These are phyloP conservation scores for Hirsutella thompsonii DNA, from an alignment of 2,329 filamentous ascomycete genomes.

Conservation along the genomic window DNA sequence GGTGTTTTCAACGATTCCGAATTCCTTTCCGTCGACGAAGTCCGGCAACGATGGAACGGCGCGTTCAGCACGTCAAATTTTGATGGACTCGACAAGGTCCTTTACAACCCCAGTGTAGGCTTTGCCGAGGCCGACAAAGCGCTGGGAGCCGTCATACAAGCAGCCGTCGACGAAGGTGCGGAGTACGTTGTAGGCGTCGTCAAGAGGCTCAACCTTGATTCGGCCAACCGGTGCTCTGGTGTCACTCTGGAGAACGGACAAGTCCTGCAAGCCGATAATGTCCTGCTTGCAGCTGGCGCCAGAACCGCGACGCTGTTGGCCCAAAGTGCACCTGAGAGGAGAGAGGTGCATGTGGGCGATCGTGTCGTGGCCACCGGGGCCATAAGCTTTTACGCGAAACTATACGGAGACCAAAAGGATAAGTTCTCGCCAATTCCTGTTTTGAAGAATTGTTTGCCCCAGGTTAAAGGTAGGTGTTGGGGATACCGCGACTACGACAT, in stretches of 20 bases:
- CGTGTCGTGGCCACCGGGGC: constrained; percentile 44
- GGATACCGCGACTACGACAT: too few relatives aligned
- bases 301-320: constrained; percentile 42
- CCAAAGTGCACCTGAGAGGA: constrained; percentile 32
- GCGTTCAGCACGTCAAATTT: constrained; percentile 45
- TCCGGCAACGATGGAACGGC: constrained; percentile 40
- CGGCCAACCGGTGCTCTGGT: constrained; percentile 31
- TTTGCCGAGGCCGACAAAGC: constrained; percentile 47
- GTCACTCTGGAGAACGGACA: constrained; percentile 33
- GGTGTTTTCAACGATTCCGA: constrained; percentile 25
- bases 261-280: constrained; percentile 34
- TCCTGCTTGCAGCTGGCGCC: constrained; percentile 42
- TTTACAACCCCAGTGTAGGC: constrained; percentile 45
- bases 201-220: constrained; percentile 30
- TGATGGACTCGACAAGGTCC: constrained; percentile 37
- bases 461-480: constrained; percentile 26
- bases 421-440: constrained; percentile 39
- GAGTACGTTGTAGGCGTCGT: constrained; percentile 41
- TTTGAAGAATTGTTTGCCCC: constrained; percentile 29
- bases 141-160: constrained; percentile 38
- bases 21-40: constrained; percentile 34
- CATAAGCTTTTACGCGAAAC: constrained; percentile 26
- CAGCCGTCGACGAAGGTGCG: constrained; percentile 37
- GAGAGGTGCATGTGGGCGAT: constrained; percentile 36
- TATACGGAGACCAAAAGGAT: constrained; percentile 29